phyloP scores from a whole-genome alignment of 2,329 filamentous ascomycete species.

The Xylaria sp. region DNA sequence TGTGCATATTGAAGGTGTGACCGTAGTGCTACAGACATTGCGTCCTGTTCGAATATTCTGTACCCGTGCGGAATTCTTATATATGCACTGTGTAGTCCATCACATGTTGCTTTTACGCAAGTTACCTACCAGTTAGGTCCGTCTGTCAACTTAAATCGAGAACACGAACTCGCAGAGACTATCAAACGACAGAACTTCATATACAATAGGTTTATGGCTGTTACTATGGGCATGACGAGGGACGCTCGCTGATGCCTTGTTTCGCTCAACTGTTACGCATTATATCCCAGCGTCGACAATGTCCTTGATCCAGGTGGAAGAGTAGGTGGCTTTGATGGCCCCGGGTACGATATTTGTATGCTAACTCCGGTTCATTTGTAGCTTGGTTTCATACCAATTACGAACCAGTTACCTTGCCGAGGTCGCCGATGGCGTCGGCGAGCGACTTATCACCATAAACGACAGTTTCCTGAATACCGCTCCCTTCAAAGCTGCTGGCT shows the following conservation, averaged over 20 bases:
- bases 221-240: slow-evolving; percentile 16
- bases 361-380: slow-evolving; percentile 49
- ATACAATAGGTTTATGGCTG: neutral
- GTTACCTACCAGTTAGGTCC: no score
- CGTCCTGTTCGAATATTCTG: no score
- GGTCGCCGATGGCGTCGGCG: slow-evolving; percentile 84
- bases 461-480: slow-evolving; percentile 81
- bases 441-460: slow-evolving; percentile 84
- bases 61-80: no score
- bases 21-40: no score
- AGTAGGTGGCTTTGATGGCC: slow-evolving; percentile 37
- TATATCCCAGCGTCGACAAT: slow-evolving; percentile 33
- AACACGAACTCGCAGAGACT: neutral
- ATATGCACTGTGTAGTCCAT: no score
- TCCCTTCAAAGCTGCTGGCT: slow-evolving; percentile 84
- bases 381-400: slow-evolving; percentile 84
- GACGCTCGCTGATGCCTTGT: slow-evolving; percentile 1
- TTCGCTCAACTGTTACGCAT: neutral
- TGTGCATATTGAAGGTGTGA: no score
- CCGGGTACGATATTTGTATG: slow-evolving; percentile 19
- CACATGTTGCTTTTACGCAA: no score
- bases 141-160: neutral
- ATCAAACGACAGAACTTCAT: neutral
- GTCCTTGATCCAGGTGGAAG: slow-evolving; percentile 48
- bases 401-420: slow-evolving; percentile 82